Evolutionary conservation across 345 rosid genomes (phyloP), one percentile per base, ranked within the genome.

Genomic region (Ailanthus altissimus): DNA sequence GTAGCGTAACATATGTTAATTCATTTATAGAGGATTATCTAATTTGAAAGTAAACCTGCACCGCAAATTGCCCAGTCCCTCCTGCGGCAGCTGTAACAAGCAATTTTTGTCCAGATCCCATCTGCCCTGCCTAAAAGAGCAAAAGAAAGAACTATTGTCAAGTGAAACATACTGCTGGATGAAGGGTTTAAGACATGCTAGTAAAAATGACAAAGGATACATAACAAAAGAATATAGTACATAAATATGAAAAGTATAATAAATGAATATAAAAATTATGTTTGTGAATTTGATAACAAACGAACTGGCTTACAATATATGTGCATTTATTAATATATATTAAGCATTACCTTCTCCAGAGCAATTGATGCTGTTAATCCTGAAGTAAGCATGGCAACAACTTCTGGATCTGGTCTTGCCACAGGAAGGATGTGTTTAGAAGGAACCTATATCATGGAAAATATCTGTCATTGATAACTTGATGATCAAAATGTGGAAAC

Each of bases 71-170:
- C 38, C 99, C 99, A 5, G 99, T 95, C 51, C 99, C 99, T 82
- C 99, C 98, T 7, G 97, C 98, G 79, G 97, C 99, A 75, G 99
- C 99, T 79, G 99, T 95, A 74, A 95, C 98, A 76, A 95, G 94
- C 63, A 95, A 96, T 36, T 77, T 78, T 85, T 92, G 83, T 65
- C 92, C 92, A 54, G 98, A 90, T 83, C 81, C 88, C 92, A 92
- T 93, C 84, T 88, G 96, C 66, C 94, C 95, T 73, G 89, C 91
- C 99, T 95, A 80, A 62, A 70, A 74, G 59, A 40, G 78, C 79
- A 76, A 16, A 65, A 21, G n/a, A 75, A 38, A 54, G 77, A 69
- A 49, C 65, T 18, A 32, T 21, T 38, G 54, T 80, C 69, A 78
- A 42, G 66, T 62, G 50, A 45, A 64, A 66, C 15, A 20, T 36